phyloP scores from a whole-genome alignment of 2,329 filamentous ascomycete genomes.

The Diaporthe nobilis region DNA sequence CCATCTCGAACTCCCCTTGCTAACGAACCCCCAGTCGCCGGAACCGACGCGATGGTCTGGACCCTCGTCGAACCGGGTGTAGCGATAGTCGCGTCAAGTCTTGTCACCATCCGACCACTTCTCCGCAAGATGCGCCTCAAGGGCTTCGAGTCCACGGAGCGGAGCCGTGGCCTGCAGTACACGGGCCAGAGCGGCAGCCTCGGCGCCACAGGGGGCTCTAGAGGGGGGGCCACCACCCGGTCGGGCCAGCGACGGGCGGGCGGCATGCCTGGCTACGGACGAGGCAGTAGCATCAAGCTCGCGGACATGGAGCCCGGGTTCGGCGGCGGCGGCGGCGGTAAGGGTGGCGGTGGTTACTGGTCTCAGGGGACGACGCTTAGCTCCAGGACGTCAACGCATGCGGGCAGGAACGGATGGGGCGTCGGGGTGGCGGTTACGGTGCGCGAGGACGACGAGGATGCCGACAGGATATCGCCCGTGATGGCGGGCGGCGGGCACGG shows the following conservation, averaged over 20 bases:
- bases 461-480: conserved; percentile 40
- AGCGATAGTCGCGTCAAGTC: conserved; percentile 67
- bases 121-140: conserved; percentile 62
- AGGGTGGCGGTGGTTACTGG: neutral
- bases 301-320: conserved; percentile 51
- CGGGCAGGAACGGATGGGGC: conserved; percentile 15
- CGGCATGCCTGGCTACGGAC: conserved; percentile 53
- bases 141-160: conserved; percentile 61
- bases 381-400: conserved; percentile 11
- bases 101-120: conserved; percentile 68
- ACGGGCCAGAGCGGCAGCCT: conserved; percentile 48
- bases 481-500: neutral
- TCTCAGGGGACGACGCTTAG: conserved; percentile 23
- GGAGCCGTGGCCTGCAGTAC: conserved; percentile 50
- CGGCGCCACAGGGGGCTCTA: conserved; percentile 13
- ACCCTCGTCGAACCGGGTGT: conserved; percentile 70
- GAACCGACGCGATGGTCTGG: conserved; percentile 69
- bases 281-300: conserved; percentile 56
- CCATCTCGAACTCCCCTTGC: neutral
- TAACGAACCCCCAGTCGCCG: conserved; percentile 54
- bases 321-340: conserved; percentile 4
- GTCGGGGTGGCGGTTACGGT: conserved; percentile 39
- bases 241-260: conserved; percentile 30
- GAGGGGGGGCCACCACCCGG: conserved; percentile 14
- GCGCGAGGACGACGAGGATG: conserved; percentile 43